Percentiles rank a stretch among this genome's conserved stretches.
Conservation (phyloP, 768 basidiomycete genomes). For the Phylloporus sp. region DNA sequence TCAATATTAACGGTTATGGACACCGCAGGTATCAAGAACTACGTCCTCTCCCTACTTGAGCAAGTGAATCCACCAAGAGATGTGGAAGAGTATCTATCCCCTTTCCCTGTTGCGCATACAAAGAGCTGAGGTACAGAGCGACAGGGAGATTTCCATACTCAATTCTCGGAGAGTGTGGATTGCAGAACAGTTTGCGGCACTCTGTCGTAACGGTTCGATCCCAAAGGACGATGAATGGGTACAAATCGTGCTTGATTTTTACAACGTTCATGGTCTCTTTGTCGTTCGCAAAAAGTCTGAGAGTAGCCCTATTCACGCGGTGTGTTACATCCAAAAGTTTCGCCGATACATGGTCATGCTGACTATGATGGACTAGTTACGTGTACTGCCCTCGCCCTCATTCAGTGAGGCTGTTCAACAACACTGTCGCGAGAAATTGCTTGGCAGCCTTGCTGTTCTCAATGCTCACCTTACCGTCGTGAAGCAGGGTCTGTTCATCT, state of each 20-base stretch:
- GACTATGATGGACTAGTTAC: slow-evolving; percentile 40
- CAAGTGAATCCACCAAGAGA: slow-evolving; percentile 52
- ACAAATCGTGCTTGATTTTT: slow-evolving; percentile 71
- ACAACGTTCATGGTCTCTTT: slow-evolving; percentile 80
- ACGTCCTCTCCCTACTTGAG: slow-evolving; percentile 66
- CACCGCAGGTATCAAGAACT: slow-evolving; percentile 67
- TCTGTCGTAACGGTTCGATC: slow-evolving; percentile 75
- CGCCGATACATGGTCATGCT: neutral
- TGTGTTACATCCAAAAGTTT: slow-evolving; percentile 35
- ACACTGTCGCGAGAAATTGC: slow-evolving; percentile 64
- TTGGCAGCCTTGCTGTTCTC: slow-evolving; percentile 72
- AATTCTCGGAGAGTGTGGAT: slow-evolving; percentile 74
- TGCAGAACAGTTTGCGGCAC: slow-evolving; percentile 75
- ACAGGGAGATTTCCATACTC: slow-evolving; percentile 43
- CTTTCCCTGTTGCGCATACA: slow-evolving; percentile 1
- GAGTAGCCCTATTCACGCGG: slow-evolving; percentile 56
- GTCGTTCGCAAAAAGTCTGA: slow-evolving; percentile 66
- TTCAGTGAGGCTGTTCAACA: slow-evolving; percentile 71
- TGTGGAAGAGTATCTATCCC: slow-evolving; percentile 36
- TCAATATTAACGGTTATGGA: slow-evolving; percentile 74
- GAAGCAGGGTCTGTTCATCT: slow-evolving; percentile 44
- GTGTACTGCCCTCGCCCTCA: slow-evolving; percentile 54
- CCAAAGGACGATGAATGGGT: slow-evolving; percentile 82
- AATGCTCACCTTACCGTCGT: slow-evolving; percentile 50
- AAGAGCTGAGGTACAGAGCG: slow-evolving; percentile 11